phyloP scores from a whole-genome alignment of 2,329 filamentous ascomycete genomes.

The Neospermospora avenae region DNA sequence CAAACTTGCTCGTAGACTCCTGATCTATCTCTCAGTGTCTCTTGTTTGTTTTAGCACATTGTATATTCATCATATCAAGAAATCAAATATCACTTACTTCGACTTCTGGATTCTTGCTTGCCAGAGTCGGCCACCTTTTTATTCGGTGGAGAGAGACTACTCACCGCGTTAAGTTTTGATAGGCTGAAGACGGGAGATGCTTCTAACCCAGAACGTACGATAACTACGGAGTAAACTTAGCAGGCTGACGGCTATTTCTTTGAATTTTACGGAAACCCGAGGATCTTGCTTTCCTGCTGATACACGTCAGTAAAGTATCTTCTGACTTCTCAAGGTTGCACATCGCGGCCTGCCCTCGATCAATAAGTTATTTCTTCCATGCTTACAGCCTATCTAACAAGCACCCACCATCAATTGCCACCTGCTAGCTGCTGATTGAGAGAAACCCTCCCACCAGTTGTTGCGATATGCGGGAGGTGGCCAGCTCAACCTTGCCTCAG shows the following conservation, averaged over 20 bases:
- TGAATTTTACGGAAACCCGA: background rate
- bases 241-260: background rate
- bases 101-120: too few species aligned
- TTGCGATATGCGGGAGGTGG: background rate
- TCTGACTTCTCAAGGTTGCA: background rate
- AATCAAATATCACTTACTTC: too few species aligned
- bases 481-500: background rate
- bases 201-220: conserved; percentile 4
- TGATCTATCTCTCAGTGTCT: too few species aligned
- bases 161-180: conserved; percentile 19
- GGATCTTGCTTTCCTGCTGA: background rate
- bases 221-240: background rate
- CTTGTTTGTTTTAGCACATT: too few species aligned
- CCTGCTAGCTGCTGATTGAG: conserved; percentile 7
- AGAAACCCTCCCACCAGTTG: background rate
- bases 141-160: too few species aligned
- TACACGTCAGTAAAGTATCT: background rate
- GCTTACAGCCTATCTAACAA: background rate
- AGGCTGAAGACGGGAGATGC: conserved; percentile 9
- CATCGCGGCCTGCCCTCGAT: background rate
- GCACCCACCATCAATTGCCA: background rate
- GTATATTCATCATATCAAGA: too few species aligned
- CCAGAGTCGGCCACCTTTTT: too few species aligned
- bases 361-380: background rate
- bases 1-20: too few species aligned